Evolutionary conservation across 108 stramenopile species (phyloP), one percentile per base, ranked within the genome.

Genomic region (Skeletonema tropicum): DNA sequence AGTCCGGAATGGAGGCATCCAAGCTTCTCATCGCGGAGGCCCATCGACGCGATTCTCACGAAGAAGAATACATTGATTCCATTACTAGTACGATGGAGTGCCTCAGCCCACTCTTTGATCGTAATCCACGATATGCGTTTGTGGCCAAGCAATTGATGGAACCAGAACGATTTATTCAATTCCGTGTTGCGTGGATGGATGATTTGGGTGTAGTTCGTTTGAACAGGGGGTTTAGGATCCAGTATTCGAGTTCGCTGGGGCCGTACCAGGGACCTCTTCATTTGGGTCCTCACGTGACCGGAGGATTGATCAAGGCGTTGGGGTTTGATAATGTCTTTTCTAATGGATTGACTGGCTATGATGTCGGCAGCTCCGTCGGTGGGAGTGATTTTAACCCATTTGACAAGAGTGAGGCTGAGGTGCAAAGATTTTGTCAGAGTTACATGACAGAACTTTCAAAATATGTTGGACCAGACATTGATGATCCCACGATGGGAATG

Each of bases 371-470:
- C 2, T 96, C 96, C 23, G 93, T 89, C 15, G 99, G 99, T 9
- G 99, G 99, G 17, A 63, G 94, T 19, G 98, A 99, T 79, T 97
- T 99, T 66, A 92, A 99, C 75, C 99, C 99, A 3, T 71, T 85
- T 42, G 88, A 92, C 80, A 98, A 98, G 86, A 88, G 85, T 19
- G 98, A 99, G 70, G 86, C 92, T 7, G 99, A 99, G 80, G 89
- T 98, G 41, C 97, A 97, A 74, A 86, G 97, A 57, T 99, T 99
- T 74, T 99, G 99, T 69, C 98, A 98, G 83, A 87, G 90, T 48
- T 99, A 95, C 85, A 97, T 97, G 94, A 98, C 97, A 15, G 99
- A 99, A 68, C 71, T 99, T 41, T 82, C 92, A 62, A 97, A 97
- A 74, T 98, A 99, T 83, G 86, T 99, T 65, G 99, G 98, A 9